Evolutionary conservation across 495 filamentous ascomycete species (phyloP).

Genomic region (Massariosphaeria phaeospora): DNA sequence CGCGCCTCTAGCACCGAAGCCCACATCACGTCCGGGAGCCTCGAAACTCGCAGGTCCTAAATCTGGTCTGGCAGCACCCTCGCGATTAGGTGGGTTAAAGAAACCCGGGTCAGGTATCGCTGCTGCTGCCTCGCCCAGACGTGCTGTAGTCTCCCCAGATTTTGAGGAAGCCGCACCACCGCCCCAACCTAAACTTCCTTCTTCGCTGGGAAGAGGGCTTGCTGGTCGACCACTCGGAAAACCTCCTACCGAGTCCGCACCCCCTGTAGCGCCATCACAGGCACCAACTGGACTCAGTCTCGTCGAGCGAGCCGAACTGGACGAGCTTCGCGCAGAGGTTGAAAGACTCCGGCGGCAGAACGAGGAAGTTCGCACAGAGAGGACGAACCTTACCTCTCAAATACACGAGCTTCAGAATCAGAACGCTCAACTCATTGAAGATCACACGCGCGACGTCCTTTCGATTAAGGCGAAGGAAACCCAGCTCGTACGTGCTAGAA

Average conservation of each 20-base stretch:
- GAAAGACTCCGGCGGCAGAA: constrained; percentile 65
- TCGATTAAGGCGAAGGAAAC: constrained; percentile 98
- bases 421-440: constrained; percentile 94
- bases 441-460: constrained; percentile 90
- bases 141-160: constrained; percentile 50
- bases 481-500: constrained; percentile 84
- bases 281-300: constrained; percentile 52
- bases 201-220: constrained; percentile 66
- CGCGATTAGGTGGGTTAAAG: constrained; percentile 53
- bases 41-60: constrained; percentile 65
- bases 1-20: constrained; percentile 51
- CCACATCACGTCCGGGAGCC: constrained; percentile 55
- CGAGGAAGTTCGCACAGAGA: constrained; percentile 72
- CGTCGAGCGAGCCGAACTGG: constrained; percentile 80
- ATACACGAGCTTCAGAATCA: constrained; percentile 87
- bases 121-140: constrained; percentile 45
- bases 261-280: constrained; percentile 40
- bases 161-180: constrained; percentile 57
- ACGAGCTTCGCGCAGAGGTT: constrained; percentile 77
- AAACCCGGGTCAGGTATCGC: constrained; percentile 29
- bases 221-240: constrained; percentile 84
- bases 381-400: constrained; percentile 66
- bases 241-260: constrained; percentile 46
- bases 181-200: constrained; percentile 61
- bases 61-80: constrained; percentile 54